Evolutionary conservation across 805 yeast genomes (phyloP), one percentile per base, ranked within the genome.

Genomic region (Cyberlindnera samutprakarnensis): DNA sequence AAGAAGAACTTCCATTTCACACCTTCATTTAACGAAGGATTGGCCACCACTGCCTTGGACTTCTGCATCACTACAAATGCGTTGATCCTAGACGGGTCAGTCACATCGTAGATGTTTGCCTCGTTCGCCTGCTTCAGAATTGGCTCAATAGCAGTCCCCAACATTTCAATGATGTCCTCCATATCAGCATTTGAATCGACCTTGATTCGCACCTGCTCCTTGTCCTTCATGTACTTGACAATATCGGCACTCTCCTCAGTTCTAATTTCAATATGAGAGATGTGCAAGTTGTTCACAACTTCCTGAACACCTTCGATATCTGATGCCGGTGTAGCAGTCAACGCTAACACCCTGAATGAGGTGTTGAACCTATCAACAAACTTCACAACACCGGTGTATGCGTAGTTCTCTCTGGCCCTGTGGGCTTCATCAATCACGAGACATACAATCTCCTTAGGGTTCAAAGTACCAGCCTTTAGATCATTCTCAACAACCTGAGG

Each of bases 401-500:
- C 82, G 51, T 87, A 88, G 33, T 84, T 80, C 1, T 96, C 96
- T 31, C 79, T 78, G 0, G 96, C 87, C 30, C 95, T 64, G 55
- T 92, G 99, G 0, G 98, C 97, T 60, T 92, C 99, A 58, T 92
- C 99, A 16, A 92, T 68, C 3, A 92, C 90, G 27, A 94, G 46
- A 32, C 92, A 72, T 0, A 75, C 80, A 11, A 92, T 64, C 16
- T 70, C 68, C 42, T 74, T 78, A 0, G 97, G 95, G 48, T 85
- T 75, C 16, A 90, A 58, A 2, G 72, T 60, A 0, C 96, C 96
- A 23, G 74, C 61, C 25, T 71, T 66, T 39, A 92, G 62, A 56
- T 92, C 99, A 56, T 87, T 87, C 41, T 86, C 95, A 4, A 92
- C 88, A 5, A 88, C 94, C 48, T 92, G 98, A 0, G 99, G 98